Evolutionary conservation across 495 filamentous ascomycete genomes (phyloP).

Genomic region (Penicillium alfredii): DNA sequence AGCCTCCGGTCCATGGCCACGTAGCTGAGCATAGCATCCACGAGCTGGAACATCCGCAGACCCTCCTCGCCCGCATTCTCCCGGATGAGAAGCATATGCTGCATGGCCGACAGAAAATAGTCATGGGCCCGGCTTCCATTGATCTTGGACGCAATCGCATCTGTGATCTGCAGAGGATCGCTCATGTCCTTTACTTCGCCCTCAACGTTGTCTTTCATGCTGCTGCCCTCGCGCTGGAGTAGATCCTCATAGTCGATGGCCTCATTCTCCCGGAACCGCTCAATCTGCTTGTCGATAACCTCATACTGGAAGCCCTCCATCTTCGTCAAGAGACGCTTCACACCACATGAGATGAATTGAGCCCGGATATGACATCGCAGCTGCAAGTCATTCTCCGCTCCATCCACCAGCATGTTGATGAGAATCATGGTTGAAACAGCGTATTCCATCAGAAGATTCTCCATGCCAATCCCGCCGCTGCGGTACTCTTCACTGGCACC

Average conservation of each 20-base stretch:
- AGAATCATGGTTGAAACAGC: slow-evolving; percentile 91
- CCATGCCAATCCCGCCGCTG: slow-evolving; percentile 96
- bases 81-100: slow-evolving; percentile 89
- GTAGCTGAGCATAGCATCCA: slow-evolving; percentile 96
- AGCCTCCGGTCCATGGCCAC: slow-evolving; percentile 96
- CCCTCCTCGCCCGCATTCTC: slow-evolving; percentile 92
- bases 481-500: slow-evolving; percentile 96
- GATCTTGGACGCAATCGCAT: slow-evolving; percentile 85
- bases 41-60: slow-evolving; percentile 93
- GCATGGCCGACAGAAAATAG: slow-evolving; percentile 92
- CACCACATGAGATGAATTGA: slow-evolving; percentile 92
- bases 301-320: slow-evolving; percentile 99
- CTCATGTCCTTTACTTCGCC: slow-evolving; percentile 91
- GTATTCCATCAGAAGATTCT: slow-evolving; percentile 98
- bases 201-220: slow-evolving; percentile 83
- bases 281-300: slow-evolving; percentile 96
- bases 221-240: slow-evolving; percentile 82
- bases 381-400: slow-evolving; percentile 81
- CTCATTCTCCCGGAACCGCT: slow-evolving; percentile 87
- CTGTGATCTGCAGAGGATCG: slow-evolving; percentile 87
- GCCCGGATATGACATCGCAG: slow-evolving; percentile 90
- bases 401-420: slow-evolving; percentile 95
- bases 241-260: slow-evolving; percentile 98
- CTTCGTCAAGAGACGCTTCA: slow-evolving; percentile 90
- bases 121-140: slow-evolving; percentile 80